These are phyloP conservation scores for Climacium dendroides DNA, from an alignment of 225 moss, liverwort and hornwort genomes.

Conservation along the genomic window DNA sequence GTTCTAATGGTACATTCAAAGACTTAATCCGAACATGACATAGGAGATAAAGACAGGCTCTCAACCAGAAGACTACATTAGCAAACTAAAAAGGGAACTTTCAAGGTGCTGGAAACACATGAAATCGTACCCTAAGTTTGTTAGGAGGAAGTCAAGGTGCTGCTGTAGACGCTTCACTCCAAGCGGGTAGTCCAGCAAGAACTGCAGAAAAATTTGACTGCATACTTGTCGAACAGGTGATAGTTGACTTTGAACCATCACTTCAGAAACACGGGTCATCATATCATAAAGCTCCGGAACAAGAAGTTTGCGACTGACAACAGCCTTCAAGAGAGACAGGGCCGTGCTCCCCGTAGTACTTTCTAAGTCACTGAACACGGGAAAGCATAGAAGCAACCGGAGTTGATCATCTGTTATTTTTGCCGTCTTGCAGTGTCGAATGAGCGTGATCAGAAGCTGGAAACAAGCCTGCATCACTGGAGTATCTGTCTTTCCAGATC, in stretches of 20 bases:
- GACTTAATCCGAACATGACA: background rate
- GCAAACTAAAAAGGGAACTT: background rate
- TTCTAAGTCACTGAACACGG: slow-evolving; percentile 83
- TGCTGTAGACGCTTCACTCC: slow-evolving; percentile 81
- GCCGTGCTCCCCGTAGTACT: slow-evolving; percentile 62
- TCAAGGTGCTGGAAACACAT: background rate
- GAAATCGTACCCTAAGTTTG: slow-evolving; percentile 57
- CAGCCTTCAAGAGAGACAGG: slow-evolving; percentile 74
- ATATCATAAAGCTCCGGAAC: slow-evolving; percentile 96
- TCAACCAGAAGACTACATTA: background rate
- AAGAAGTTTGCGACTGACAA: slow-evolving; percentile 72
- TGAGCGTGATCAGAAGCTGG: slow-evolving; percentile 68
- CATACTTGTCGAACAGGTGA: slow-evolving; percentile 64
- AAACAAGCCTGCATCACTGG: slow-evolving; percentile 77
- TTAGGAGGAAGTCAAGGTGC: slow-evolving; percentile 78
- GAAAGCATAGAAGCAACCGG: slow-evolving; percentile 64
- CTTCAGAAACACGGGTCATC: slow-evolving; percentile 67
- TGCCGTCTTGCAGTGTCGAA: slow-evolving; percentile 66
- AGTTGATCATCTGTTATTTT: slow-evolving; percentile 70
- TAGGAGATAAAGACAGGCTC: background rate
- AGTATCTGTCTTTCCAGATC: slow-evolving; percentile 62
- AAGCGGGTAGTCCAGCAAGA: slow-evolving; percentile 85
- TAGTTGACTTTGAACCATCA: slow-evolving; percentile 80
- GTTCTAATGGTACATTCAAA: background rate
- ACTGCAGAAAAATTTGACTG: slow-evolving; percentile 82